Evolutionary conservation across 345 rosid species (phyloP), one percentile per base, ranked within the genome.

Genomic region (Corymbia maculata): DNA sequence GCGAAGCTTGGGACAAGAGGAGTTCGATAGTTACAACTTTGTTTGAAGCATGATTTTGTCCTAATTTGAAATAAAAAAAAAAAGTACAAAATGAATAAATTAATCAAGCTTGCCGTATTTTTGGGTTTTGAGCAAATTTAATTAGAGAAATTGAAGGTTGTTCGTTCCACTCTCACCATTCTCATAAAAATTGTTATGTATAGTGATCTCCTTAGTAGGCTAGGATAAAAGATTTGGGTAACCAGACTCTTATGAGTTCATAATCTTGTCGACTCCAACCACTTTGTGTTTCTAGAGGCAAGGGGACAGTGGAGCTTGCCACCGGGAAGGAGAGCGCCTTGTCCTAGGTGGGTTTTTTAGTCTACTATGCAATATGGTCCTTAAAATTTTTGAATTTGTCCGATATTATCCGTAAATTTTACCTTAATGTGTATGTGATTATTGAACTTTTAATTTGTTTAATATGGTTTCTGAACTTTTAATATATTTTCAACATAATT

Each of bases 391-490:
- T 55, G 21, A 21, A 55, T 2, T 22, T 0, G 0, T 55, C 9
- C 2, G 6, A 16, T 52, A 52, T 52, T 16, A 52, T 52, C 1
- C 1, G 4, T 36, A 36, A 36, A 36, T 36, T 36, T 36, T 36
- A 2, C 3, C 42, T 36, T 4, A 36, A 36, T 36, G 42, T 36
- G 4, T 36, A 36, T 36, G 42, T 4, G 42, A 36, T 36, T 36
- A 2, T 0, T 4, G 2, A 55, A 55, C 0, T 55, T 55, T 55
- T 55, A 55, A 55, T 55, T 55, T 22, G 1, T 55, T 55, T 0
- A 55, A 55, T 0, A 0, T 55, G 28, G 8, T 0, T 0, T 55
- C 0, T 55, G 8, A 21, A 19, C 0, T 55, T 55, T 55, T 9
- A 4, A 55, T 21, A 21, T 3, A 22, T 8, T 3, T 26, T 55